Evolutionary conservation across 805 yeast species (phyloP).

Genomic region (Suhomyces sp.): DNA sequence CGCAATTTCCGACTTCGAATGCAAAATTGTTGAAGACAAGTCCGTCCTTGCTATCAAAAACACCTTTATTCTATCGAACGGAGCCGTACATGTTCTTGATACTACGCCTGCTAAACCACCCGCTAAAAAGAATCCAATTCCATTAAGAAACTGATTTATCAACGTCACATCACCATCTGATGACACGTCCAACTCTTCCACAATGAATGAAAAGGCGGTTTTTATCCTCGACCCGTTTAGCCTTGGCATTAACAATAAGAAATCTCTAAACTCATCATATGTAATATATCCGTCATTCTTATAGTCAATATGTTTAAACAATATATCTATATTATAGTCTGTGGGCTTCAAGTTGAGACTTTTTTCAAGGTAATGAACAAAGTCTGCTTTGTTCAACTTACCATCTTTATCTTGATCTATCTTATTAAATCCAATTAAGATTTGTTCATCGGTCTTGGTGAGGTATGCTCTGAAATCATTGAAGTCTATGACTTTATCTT

Average conservation of each 20-base stretch:
- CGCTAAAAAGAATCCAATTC: constrained; percentile 87
- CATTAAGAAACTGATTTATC: constrained; percentile 72
- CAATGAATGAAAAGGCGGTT: constrained; percentile 79
- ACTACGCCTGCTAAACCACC: constrained; percentile 97
- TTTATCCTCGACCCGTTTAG: constrained; percentile 69
- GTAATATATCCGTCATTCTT: constrained; percentile 67
- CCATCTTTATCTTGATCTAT: constrained; percentile 78
- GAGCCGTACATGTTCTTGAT: constrained; percentile 95
- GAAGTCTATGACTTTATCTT: constrained; percentile 57
- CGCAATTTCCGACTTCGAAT: constrained; percentile 48
- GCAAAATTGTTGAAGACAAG: constrained; percentile 63
- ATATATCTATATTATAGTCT: constrained; percentile 47
- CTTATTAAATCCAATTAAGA: constrained; percentile 60
- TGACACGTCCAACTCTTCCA: constrained; percentile 74
- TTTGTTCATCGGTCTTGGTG: constrained; percentile 65
- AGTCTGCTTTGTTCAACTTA: constrained; percentile 59
- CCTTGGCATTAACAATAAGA: constrained; percentile 78
- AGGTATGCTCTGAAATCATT: constrained; percentile 67
- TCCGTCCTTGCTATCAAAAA: constrained; percentile 90
- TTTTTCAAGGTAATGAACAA: constrained; percentile 58
- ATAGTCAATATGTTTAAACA: constrained; percentile 55
- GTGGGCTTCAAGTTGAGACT: constrained; percentile 53
- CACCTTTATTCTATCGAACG: constrained; percentile 92
- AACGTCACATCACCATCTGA: constrained; percentile 92
- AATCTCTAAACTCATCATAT: constrained; percentile 83